Evolutionary conservation across 306 rosid species (phyloP).

Genomic region (Ormosia emarginata): DNA sequence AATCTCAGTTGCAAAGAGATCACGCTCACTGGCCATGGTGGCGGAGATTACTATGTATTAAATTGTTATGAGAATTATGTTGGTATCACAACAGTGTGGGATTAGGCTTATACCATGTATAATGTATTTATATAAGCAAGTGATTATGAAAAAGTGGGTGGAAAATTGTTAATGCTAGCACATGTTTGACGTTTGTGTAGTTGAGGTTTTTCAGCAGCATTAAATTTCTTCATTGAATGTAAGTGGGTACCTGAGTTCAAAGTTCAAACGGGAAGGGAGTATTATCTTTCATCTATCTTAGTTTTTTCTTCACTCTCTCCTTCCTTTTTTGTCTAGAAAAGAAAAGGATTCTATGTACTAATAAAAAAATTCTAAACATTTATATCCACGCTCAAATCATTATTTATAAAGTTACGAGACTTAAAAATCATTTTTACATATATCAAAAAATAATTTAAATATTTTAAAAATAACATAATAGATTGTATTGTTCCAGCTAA

Average conservation of each 20-base stretch:
- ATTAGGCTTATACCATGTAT: neutral
- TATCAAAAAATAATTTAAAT: no score
- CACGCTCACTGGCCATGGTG: slow-evolving; percentile 66
- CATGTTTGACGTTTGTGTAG: slow-evolving; percentile 52
- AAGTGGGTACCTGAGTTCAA: slow-evolving; percentile 31
- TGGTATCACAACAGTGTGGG: neutral
- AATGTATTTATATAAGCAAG: neutral
- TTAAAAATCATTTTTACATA: no score
- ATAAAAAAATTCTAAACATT: no score
- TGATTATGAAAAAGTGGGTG: slow-evolving; percentile 41
- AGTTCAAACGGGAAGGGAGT: neutral
- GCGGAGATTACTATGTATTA: neutral
- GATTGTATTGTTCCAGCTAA: no score
- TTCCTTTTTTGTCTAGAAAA: no score
- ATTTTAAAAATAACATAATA: no score
- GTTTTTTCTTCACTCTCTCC: neutral
- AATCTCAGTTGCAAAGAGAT: slow-evolving; percentile 82
- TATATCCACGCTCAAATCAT: no score
- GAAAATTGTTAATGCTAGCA: slow-evolving; percentile 55
- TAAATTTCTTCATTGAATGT: slow-evolving; percentile 70
- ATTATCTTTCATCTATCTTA: no score
- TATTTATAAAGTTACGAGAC: no score
- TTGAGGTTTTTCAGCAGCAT: slow-evolving; percentile 59
- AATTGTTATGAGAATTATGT: no score
- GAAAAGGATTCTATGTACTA: no score